These are phyloP conservation scores for Abortiporus biennis DNA, from an alignment of 1,284 basidiomycete species.

Conservation along the genomic window DNA sequence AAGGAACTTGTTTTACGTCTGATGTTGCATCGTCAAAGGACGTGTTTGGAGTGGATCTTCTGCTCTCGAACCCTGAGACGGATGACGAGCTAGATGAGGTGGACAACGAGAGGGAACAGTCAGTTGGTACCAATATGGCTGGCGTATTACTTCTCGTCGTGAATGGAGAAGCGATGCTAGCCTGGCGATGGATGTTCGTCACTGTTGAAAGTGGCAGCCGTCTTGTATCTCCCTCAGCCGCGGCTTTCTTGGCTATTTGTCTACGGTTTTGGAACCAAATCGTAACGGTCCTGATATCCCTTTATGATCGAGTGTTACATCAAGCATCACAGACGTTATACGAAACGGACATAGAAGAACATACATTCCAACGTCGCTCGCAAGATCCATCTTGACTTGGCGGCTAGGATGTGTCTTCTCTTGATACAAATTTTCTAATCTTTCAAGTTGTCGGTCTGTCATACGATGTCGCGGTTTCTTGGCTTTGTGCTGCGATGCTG, in stretches of 20 bases:
- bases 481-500: conserved; percentile 10
- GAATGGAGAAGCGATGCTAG: not conserved
- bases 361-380: conserved; percentile 32
- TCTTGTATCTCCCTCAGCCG: not conserved
- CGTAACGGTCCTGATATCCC: conserved; percentile 22
- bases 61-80: not conserved
- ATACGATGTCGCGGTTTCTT: conserved; percentile 33
- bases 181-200: not conserved
- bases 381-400: conserved; percentile 31
- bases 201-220: not conserved
- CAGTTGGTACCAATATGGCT: not conserved
- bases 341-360: conserved; percentile 13
- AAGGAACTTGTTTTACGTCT: not conserved
- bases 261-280: conserved; percentile 28
- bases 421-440: conserved; percentile 32
- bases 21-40: not conserved
- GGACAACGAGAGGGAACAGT: no score
- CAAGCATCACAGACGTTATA: conserved; percentile 1
- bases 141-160: no score
- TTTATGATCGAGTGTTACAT: conserved; percentile 6
- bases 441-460: conserved; percentile 30
- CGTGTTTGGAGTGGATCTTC: not conserved
- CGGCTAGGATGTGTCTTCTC: conserved; percentile 34
- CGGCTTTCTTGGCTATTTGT: conserved; percentile 15
- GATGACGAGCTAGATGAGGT: not conserved